phyloP scores from a whole-genome alignment of 371 early-diverging fungal genomes.

The Saksenaea vasiformis region DNA sequence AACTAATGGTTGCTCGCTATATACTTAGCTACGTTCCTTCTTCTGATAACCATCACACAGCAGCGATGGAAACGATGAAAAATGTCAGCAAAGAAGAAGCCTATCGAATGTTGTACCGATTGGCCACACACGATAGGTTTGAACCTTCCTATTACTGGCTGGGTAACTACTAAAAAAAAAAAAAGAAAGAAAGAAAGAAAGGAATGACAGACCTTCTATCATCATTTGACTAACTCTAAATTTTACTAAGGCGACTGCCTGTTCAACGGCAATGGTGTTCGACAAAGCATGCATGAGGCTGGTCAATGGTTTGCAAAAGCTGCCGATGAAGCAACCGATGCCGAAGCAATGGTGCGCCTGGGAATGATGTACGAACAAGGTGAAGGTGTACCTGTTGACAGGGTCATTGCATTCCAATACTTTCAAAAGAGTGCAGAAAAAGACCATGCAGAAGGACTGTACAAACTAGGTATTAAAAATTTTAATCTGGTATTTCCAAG shows the following conservation, averaged over 20 bases:
- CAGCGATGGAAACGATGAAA: neutral
- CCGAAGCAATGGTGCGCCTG: conserved; percentile 19
- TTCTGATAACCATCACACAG: conserved; percentile 2
- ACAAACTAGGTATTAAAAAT: conserved; percentile 13
- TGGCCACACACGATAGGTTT: conserved; percentile 34
- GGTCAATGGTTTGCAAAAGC: conserved; percentile 35
- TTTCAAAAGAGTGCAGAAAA: conserved; percentile 11
- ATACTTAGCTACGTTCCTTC: conserved; percentile 39
- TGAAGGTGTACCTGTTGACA: conserved; percentile 12
- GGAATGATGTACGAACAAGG: conserved; percentile 18
- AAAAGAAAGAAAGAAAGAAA: too few species aligned
- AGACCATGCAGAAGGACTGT: conserved; percentile 11
- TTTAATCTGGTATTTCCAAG: neutral
- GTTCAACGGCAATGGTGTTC: conserved; percentile 28
- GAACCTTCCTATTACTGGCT: conserved; percentile 40
- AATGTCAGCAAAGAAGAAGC: conserved; percentile 26
- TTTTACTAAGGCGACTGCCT: conserved; percentile 36
- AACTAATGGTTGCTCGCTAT: conserved; percentile 44
- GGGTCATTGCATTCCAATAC: conserved; percentile 10
- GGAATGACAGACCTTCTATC: neutral
- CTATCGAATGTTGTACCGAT: conserved; percentile 20
- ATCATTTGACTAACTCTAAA: neutral
- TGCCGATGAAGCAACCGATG: conserved; percentile 20
- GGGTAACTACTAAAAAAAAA: conserved; percentile 21
- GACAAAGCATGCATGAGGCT: conserved; percentile 17